Evolutionary conservation across 2,329 filamentous ascomycete species (phyloP).

Genomic region (Aspergillus quadricinctus): DNA sequence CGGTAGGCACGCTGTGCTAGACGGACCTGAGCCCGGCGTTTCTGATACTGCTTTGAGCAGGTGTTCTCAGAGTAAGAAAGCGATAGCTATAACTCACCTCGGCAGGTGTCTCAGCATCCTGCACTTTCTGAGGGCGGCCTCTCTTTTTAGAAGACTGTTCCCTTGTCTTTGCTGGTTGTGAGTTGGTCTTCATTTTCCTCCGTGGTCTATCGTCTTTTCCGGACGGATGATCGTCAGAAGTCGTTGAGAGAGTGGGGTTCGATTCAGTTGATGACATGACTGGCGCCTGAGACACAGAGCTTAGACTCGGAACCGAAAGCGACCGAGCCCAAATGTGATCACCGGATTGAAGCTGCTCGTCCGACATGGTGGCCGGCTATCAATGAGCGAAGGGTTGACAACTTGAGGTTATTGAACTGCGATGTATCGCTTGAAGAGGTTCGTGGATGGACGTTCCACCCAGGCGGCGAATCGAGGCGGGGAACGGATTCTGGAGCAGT

Average conservation of each 20-base stretch:
- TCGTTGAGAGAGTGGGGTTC: not conserved
- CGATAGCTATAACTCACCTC: constrained; percentile 9
- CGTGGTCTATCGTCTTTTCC: not conserved
- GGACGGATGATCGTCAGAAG: not conserved
- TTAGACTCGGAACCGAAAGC: not conserved
- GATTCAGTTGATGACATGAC: not conserved
- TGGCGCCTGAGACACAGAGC: not conserved
- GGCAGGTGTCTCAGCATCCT: not conserved
- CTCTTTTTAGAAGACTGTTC: not conserved
- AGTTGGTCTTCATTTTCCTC: not conserved
- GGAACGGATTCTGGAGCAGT: not conserved
- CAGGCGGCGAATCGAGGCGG: too few species aligned
- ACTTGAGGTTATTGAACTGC: not conserved
- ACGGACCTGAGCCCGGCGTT: constrained; percentile 1
- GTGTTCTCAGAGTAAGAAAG: not conserved
- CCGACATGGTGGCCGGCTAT: not conserved
- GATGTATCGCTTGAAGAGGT: too few species aligned
- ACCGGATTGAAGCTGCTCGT: not conserved
- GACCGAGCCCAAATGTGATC: not conserved
- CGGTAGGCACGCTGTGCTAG: constrained; percentile 3
- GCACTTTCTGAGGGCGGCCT: not conserved
- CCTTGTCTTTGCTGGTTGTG: not conserved
- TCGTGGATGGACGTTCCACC: not conserved
- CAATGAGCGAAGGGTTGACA: not conserved
- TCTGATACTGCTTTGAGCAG: constrained; percentile 47